Conservation (phyloP, 345 rosid species). For the Eucalyptus cloeziana region DNA sequence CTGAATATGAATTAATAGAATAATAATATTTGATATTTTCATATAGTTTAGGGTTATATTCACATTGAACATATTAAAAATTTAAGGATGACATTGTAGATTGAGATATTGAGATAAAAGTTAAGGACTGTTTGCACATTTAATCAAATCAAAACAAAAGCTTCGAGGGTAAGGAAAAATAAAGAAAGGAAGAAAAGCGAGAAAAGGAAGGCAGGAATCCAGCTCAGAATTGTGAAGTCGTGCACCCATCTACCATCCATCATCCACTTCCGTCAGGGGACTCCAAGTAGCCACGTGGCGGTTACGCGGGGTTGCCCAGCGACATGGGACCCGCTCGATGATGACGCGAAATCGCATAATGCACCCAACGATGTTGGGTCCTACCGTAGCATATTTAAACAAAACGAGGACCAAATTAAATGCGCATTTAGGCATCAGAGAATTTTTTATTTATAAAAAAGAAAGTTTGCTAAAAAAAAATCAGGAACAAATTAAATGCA, state of each 20-base stretch:
- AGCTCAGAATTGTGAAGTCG: neutral
- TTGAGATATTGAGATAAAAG: neutral
- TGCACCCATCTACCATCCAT: neutral
- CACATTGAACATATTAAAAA: too few species aligned
- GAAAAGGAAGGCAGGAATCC: neutral
- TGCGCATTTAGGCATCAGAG: neutral
- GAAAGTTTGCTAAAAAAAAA: neutral
- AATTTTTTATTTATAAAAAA: too few species aligned
- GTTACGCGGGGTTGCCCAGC: neutral
- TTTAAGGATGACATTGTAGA: too few species aligned
- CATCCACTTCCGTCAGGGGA: neutral
- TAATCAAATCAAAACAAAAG: too few species aligned
- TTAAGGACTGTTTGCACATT: neutral
- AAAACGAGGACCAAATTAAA: neutral
- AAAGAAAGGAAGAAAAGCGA: neutral
- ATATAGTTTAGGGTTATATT: neutral
- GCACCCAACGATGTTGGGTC: neutral
- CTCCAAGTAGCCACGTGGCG: neutral
- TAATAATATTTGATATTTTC: accelerated
- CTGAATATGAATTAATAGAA: neutral
- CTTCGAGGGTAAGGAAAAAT: neutral
- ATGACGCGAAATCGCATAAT: neutral
- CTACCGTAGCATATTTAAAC: neutral
- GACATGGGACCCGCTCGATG: neutral
- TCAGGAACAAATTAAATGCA: neutral